These are phyloP conservation scores for Vitis hybrid DNA, from an alignment of 177 flowering plant genomes.

Conservation along the genomic window DNA sequence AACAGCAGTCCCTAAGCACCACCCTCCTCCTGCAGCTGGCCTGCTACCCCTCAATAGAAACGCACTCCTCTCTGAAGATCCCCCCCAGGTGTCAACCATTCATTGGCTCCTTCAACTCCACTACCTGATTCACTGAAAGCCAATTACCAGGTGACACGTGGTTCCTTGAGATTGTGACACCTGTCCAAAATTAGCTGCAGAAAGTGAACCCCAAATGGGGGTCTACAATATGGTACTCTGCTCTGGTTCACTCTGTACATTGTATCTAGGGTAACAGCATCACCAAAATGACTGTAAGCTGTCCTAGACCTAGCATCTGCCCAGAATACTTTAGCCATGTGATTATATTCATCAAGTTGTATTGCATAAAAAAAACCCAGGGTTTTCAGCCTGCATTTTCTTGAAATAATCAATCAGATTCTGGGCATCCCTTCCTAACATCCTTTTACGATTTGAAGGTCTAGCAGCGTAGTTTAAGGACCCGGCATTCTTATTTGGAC, in stretches of 20 bases:
- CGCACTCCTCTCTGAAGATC: no score
- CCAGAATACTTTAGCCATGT: constrained; percentile 64
- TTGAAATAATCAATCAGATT: constrained; percentile 65
- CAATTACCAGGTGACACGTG: no score
- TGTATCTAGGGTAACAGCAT: constrained; percentile 51
- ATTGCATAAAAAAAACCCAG: constrained; percentile 69
- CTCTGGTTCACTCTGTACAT: constrained; percentile 41
- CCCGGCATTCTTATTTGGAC: constrained; percentile 24
- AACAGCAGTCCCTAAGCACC: no score
- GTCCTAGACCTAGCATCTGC: constrained; percentile 38
- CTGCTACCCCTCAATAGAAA: no score
- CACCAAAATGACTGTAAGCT: constrained; percentile 30
- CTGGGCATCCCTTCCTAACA: constrained; percentile 66
- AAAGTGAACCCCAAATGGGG: no score
- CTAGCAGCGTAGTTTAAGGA: constrained; percentile 28
- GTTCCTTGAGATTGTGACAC: no score
- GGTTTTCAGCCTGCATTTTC: constrained; percentile 72
- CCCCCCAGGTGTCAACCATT: no score
- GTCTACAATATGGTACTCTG: constrained; percentile 45
- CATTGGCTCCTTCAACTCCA: no score
- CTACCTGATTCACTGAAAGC: no score
- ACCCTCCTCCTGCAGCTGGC: no score
- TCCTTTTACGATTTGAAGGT: constrained; percentile 34
- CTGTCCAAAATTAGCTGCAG: no score
- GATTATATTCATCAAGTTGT: constrained; percentile 56